Evolutionary conservation across 2,329 filamentous ascomycete species (phyloP), one percentile per base, ranked within the genome.

Genomic region (Ilyonectria mors-panacis): DNA sequence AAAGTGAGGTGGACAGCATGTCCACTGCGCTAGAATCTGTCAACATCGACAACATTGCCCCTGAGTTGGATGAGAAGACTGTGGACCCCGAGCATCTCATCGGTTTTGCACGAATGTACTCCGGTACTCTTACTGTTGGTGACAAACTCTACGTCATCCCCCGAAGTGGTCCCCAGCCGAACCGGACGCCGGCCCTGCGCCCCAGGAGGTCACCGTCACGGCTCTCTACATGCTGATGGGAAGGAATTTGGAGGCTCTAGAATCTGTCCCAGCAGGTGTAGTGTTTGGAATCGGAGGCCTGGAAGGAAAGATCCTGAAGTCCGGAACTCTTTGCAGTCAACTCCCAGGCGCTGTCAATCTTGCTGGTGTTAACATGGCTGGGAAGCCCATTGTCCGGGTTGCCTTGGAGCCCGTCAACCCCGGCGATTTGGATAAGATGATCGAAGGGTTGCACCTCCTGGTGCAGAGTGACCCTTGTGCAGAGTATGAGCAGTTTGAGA

Each of bases 191-290:
- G 84, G 86, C 17, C 93, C 94, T 0, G 88, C 91, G 70, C 94
- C 95, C 0, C 88, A 93, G 71, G 94, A 95, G 77, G 91, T 97
- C 42, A 95, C 90, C 1, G 91, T 99, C 57, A 95, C 91, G 17
- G 93, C 93, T 2, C 85, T 99, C 2, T 99, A 99, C 80, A 91
- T 99, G 78, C 89, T 99, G 60, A 99, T 99, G 96, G 96, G 96
- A 33, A 89, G 95, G 65, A 92, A 92, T 65, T 85, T 99, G 5
- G 95, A 98, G 77, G 88, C 92, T 1, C 87, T 99, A 0, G 88
- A 89, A 17, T 92, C 92, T 0, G 95, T 98, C 0, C 95, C 95
- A 6, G 95, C 96, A 1, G 96, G 96, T 48, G 95, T 97, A 8
- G 93, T 99, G 5, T 98, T 99, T 77, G 96, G 96, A 26, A 96